Evolutionary conservation across 768 basidiomycete species (phyloP).

Genomic region (Kwoniella sp.): DNA sequence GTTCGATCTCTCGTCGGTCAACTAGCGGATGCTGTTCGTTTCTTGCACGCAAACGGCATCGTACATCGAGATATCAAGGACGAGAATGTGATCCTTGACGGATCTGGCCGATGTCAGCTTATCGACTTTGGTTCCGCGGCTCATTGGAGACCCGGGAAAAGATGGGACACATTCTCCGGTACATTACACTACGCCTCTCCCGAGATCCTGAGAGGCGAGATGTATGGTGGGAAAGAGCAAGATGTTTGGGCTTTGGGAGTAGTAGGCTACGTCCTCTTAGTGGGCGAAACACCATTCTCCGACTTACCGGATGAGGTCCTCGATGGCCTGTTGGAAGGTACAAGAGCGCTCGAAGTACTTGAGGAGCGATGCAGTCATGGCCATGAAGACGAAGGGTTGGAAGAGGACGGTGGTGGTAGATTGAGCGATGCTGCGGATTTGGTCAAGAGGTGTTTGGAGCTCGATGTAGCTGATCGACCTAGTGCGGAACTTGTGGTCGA

Average conservation of each 20-base stretch:
- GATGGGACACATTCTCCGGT: constrained; percentile 59
- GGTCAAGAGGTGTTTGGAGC: constrained; percentile 78
- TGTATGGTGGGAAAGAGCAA: constrained; percentile 93
- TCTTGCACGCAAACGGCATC: constrained; percentile 88
- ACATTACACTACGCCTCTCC: constrained; percentile 85
- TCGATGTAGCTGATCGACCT: constrained; percentile 76
- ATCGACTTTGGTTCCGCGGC: constrained; percentile 90
- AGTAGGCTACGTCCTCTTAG: constrained; percentile 88
- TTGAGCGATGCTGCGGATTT: constrained; percentile 82
- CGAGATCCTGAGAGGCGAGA: constrained; percentile 90
- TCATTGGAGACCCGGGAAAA: constrained; percentile 58
- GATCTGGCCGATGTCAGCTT: constrained; percentile 78
- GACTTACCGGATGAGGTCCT: constrained; percentile 76
- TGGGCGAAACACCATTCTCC: constrained; percentile 55
- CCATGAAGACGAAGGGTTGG: constrained; percentile 57
- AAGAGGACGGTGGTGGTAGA: constrained; percentile 77
- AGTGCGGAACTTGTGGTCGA: constrained; percentile 80
- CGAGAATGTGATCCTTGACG: constrained; percentile 69
- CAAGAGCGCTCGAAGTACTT: constrained; percentile 48
- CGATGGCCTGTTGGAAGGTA: constrained; percentile 63
- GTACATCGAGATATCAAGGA: constrained; percentile 99
- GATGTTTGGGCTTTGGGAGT: constrained; percentile 99
- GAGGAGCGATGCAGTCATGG: constrained; percentile 60
- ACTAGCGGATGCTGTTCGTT: constrained; percentile 83
- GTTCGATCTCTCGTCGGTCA: constrained; percentile 87